Percentiles rank a stretch among this genome's conserved stretches.
Evolutionary conservation across 2,329 filamentous ascomycete species (phyloP).

Genomic region (Penicillium sp.): DNA sequence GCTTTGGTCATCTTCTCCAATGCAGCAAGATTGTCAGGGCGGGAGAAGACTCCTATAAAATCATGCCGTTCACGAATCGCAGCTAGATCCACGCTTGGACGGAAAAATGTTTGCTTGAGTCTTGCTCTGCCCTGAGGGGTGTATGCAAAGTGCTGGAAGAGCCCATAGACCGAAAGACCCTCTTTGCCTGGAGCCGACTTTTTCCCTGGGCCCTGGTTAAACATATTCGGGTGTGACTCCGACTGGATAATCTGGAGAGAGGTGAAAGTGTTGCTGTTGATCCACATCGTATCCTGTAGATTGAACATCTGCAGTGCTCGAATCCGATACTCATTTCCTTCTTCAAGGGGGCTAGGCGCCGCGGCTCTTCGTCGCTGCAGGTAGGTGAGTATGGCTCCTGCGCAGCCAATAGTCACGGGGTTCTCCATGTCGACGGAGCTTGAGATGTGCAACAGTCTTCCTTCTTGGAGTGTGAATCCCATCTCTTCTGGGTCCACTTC

Average conservation of each 20-base stretch:
- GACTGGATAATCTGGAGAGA: slow-evolving; percentile 83
- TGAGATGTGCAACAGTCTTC: slow-evolving; percentile 66
- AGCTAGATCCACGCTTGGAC: slow-evolving; percentile 68
- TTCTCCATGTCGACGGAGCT: slow-evolving; percentile 74
- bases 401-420: slow-evolving; percentile 73
- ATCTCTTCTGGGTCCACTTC: slow-evolving; percentile 41
- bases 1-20: slow-evolving; percentile 59
- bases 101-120: slow-evolving; percentile 77
- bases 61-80: slow-evolving; percentile 71
- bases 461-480: slow-evolving; percentile 57
- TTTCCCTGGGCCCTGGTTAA: slow-evolving; percentile 68
- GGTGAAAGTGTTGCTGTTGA: slow-evolving; percentile 75
- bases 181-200: slow-evolving; percentile 69
- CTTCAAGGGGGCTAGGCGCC: slow-evolving; percentile 51
- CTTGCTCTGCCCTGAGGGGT: slow-evolving; percentile 75
- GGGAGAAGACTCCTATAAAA: slow-evolving; percentile 66
- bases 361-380: slow-evolving; percentile 67
- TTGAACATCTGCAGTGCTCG: slow-evolving; percentile 72
- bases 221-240: slow-evolving; percentile 78
- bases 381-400: slow-evolving; percentile 80
- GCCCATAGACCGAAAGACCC: slow-evolving; percentile 76
- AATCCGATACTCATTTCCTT: slow-evolving; percentile 53
- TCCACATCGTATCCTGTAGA: slow-evolving; percentile 66
- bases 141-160: slow-evolving; percentile 72
- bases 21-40: slow-evolving; percentile 63